A percentile compares a stretch with the other conserved stretches of the same genome.
Evolutionary conservation across 1,284 basidiomycete species (phyloP).

Genomic region (Stygiomarasmius scandens): DNA sequence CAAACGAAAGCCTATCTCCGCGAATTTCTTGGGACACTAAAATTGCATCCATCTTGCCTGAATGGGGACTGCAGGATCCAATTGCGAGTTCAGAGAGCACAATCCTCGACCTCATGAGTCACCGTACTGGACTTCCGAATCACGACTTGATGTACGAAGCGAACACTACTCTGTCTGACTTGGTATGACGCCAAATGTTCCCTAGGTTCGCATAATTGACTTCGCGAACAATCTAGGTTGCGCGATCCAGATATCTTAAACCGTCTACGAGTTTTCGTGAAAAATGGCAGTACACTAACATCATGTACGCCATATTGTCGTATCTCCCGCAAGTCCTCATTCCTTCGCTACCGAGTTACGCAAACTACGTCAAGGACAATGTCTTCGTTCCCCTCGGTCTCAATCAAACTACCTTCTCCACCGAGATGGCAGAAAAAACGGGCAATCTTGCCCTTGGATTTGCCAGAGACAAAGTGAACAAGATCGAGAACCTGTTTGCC

Average conservation of each 20-base stretch:
- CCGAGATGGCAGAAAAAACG: slow-evolving; percentile 16
- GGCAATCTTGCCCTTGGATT: slow-evolving; percentile 21
- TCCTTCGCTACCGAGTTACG: slow-evolving; percentile 13
- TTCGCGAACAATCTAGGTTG: slow-evolving; percentile 11
- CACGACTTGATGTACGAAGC: slow-evolving; percentile 17
- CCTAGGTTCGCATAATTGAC: slow-evolving; percentile 1
- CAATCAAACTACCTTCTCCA: slow-evolving; percentile 24
- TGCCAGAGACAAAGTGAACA: slow-evolving; percentile 16
- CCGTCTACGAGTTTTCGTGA: slow-evolving; percentile 1
- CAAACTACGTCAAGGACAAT: slow-evolving; percentile 24
- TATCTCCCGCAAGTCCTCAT: slow-evolving; percentile 21
- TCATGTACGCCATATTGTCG: slow-evolving; percentile 22
- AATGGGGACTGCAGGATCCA: slow-evolving; percentile 23
- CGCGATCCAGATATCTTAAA: slow-evolving; percentile 7
- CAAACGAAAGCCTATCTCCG: slow-evolving; percentile 26
- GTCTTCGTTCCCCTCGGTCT: slow-evolving; percentile 25
- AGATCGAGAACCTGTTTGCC: slow-evolving; percentile 18
- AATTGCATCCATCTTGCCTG: slow-evolving; percentile 24
- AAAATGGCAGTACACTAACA: slow-evolving; percentile 22
- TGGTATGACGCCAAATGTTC: background rate
- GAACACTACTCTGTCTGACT: background rate
- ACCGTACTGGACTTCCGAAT: slow-evolving; percentile 28
- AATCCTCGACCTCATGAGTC: slow-evolving; percentile 28
- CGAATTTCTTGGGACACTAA: slow-evolving; percentile 27
- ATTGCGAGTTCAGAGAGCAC: slow-evolving; percentile 23